These are phyloP conservation scores for Rhodosporidiobolus sp. DNA, from an alignment of 768 basidiomycete genomes.

Conservation along the genomic window DNA sequence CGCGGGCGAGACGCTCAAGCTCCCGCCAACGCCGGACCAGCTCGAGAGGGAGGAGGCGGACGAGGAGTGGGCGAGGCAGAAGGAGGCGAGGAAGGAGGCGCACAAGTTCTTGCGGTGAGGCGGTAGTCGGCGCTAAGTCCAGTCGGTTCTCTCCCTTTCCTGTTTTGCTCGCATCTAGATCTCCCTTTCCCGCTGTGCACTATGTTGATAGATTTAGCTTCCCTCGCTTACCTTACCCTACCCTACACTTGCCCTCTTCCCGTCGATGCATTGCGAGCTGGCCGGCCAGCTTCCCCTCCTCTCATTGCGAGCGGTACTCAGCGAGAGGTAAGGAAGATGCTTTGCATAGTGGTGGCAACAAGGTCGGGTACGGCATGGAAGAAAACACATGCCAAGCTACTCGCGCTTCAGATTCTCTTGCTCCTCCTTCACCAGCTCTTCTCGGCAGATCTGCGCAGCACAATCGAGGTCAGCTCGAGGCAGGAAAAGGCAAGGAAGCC, in stretches of 20 bases:
- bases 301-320: neutral
- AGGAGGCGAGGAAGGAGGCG: slow-evolving; percentile 8
- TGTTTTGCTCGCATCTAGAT: neutral
- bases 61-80: slow-evolving; percentile 21
- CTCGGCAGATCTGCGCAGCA: slow-evolving; percentile 16
- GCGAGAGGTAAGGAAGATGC: neutral
- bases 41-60: slow-evolving; percentile 33
- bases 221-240: too few relatives aligned
- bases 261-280: too few relatives aligned
- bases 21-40: slow-evolving; percentile 46
- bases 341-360: neutral
- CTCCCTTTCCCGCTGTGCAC: neutral
- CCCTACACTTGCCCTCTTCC: too few relatives aligned
- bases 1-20: slow-evolving; percentile 43
- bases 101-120: slow-evolving; percentile 16
- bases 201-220: neutral
- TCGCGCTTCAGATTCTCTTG: neutral
- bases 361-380: neutral
- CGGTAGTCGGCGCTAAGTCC: too few relatives aligned
- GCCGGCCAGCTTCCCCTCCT: neutral
- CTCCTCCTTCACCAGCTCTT: slow-evolving; percentile 15
- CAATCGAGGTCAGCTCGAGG: neutral
- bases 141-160: neutral
- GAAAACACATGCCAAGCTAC: neutral
- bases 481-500: neutral